A percentile compares a stretch with the other conserved stretches of the same genome.
These are phyloP conservation scores for Suhomyces choctaworum DNA, from an alignment of 1,139 yeast species.

Conservation along the genomic window DNA sequence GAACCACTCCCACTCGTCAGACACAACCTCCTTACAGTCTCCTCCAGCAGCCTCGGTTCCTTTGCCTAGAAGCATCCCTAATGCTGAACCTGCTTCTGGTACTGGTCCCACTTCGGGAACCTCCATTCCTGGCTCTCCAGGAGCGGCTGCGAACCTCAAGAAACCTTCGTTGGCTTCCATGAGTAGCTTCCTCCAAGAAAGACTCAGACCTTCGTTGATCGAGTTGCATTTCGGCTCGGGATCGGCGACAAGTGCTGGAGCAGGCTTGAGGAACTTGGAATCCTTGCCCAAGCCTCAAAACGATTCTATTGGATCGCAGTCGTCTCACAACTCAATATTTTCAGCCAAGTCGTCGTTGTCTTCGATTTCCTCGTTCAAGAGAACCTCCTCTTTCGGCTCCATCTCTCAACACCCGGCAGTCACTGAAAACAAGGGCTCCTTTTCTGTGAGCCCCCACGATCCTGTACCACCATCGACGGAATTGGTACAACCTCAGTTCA, in stretches of 20 bases:
- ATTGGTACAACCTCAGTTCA: constrained; percentile 8
- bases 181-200: constrained; percentile 26
- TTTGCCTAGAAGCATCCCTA: constrained; percentile 9
- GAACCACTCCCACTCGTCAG: constrained; percentile 13
- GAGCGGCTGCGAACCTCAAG: constrained; percentile 9
- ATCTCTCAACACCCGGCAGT: constrained; percentile 18
- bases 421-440: constrained; percentile 20
- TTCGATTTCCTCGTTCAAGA: constrained; percentile 31
- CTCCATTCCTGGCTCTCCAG: constrained; percentile 11
- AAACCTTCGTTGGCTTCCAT: constrained; percentile 24
- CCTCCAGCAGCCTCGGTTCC: constrained; percentile 10
- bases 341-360: constrained; percentile 26
- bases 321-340: constrained; percentile 37
- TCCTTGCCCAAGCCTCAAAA: constrained; percentile 9
- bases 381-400: constrained; percentile 27
- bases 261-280: constrained; percentile 3
- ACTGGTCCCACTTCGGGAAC: too few relatives aligned
- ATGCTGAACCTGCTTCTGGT: constrained; percentile 1
- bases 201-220: constrained; percentile 43
- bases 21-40: constrained; percentile 8
- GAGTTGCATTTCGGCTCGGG: constrained; percentile 34
- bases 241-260: constrained; percentile 4
- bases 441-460: constrained; percentile 32
- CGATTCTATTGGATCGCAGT: constrained; percentile 32
- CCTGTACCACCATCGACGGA: constrained; percentile 7